These are phyloP conservation scores for Sphaerulina populicola DNA, from an alignment of 2,329 filamentous ascomycete genomes.

Conservation along the genomic window DNA sequence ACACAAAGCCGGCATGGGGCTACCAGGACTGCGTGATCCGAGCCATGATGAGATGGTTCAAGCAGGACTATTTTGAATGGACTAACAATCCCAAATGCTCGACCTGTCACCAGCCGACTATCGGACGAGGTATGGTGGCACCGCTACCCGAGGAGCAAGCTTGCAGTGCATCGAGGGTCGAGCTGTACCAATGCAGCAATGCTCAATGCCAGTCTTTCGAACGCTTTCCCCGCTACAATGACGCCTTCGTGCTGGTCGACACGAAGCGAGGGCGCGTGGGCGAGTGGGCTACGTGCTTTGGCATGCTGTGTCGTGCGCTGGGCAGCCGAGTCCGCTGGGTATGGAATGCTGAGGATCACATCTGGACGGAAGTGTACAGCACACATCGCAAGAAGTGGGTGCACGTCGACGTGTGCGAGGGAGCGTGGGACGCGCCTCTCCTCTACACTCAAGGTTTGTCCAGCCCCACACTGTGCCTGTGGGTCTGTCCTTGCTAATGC, in stretches of 20 bases:
- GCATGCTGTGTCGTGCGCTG: slow-evolving; percentile 91
- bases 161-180: slow-evolving; percentile 76
- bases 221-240: slow-evolving; percentile 86
- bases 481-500: slow-evolving; percentile 15
- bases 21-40: slow-evolving; percentile 95
- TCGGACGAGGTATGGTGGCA: slow-evolving; percentile 71
- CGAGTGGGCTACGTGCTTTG: slow-evolving; percentile 98
- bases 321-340: slow-evolving; percentile 91
- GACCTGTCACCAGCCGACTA: slow-evolving; percentile 71
- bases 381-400: slow-evolving; percentile 90
- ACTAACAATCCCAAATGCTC: slow-evolving; percentile 90
- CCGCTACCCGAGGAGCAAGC: slow-evolving; percentile 84
- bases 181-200: slow-evolving; percentile 80
- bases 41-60: slow-evolving; percentile 91
- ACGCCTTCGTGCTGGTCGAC: slow-evolving; percentile 86
- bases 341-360: slow-evolving; percentile 95
- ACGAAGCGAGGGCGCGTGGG: slow-evolving; percentile 78
- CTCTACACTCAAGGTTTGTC: slow-evolving; percentile 71
- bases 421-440: slow-evolving; percentile 86
- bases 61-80: slow-evolving; percentile 88
- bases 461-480: not conserved
- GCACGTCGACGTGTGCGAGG: slow-evolving; percentile 93
- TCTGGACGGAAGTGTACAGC: slow-evolving; percentile 97
- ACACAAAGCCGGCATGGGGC: slow-evolving; percentile 74
- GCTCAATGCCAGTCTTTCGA: slow-evolving; percentile 68